Percentiles rank a stretch among this genome's conserved stretches.
Evolutionary conservation across 1,284 basidiomycete genomes (phyloP).

Genomic region (Malassezia obtusa): DNA sequence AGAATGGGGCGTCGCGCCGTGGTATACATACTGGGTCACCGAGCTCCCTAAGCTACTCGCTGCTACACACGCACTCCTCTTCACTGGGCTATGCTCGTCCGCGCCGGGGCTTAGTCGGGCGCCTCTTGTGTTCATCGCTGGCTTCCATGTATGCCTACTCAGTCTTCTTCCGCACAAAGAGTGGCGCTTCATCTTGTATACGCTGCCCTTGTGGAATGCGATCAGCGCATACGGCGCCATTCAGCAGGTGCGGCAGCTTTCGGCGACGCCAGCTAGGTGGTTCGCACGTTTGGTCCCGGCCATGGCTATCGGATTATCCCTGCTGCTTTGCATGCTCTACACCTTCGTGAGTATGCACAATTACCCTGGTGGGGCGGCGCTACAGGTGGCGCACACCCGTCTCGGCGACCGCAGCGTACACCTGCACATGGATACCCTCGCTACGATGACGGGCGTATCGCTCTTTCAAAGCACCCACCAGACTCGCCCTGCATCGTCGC

Average conservation of each 20-base stretch:
- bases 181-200: constrained; percentile 88
- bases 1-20: constrained; percentile 81
- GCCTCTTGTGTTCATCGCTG: constrained; percentile 17
- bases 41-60: constrained; percentile 70
- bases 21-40: constrained; percentile 60
- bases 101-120: not conserved
- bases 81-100: constrained; percentile 53
- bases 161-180: constrained; percentile 65
- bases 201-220: constrained; percentile 71
- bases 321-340: constrained; percentile 25
- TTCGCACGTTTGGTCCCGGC: not conserved
- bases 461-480: constrained; percentile 67
- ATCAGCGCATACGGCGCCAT: constrained; percentile 59
- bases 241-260: not conserved
- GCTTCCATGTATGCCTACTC: constrained; percentile 60
- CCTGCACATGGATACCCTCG: constrained; percentile 65
- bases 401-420: not conserved
- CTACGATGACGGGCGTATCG: constrained; percentile 80
- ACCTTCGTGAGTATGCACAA: constrained; percentile 62
- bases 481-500: constrained; percentile 4
- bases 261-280: constrained; percentile 52
- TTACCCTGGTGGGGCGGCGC: constrained; percentile 79
- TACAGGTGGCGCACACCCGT: constrained; percentile 57
- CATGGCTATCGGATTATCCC: not conserved
- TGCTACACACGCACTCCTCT: constrained; percentile 56